Percentiles rank a stretch among this genome's conserved stretches.
phyloP scores from a whole-genome alignment of 1,284 basidiomycete genomes.

The Ustilago hordei region DNA sequence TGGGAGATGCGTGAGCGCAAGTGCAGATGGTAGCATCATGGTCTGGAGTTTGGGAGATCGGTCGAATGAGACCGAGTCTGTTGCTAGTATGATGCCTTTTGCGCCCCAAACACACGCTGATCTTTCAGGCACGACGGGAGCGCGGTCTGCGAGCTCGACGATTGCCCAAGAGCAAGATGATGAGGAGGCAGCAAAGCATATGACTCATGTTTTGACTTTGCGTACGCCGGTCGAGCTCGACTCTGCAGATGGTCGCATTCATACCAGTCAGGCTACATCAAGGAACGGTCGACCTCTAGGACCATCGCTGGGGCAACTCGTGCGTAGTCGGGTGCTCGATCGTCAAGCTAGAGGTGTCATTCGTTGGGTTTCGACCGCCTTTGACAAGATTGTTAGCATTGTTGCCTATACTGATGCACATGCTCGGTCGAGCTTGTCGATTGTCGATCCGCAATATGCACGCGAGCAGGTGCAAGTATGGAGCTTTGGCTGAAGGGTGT shows the following conservation, averaged over 20 bases:
- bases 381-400: conserved; percentile 57
- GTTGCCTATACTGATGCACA: conserved; percentile 13
- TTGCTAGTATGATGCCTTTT: conserved; percentile 30
- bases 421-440: background rate
- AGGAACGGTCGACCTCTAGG: background rate
- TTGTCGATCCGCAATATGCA: background rate
- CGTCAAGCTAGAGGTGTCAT: conserved; percentile 24
- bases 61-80: conserved; percentile 38
- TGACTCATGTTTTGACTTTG: conserved; percentile 42
- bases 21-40: conserved; percentile 66
- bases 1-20: conserved; percentile 62
- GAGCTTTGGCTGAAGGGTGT: conserved; percentile 37
- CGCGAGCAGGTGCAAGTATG: conserved; percentile 53
- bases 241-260: background rate
- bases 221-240: conserved; percentile 15
- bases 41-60: conserved; percentile 62
- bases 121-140: background rate
- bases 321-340: conserved; percentile 24
- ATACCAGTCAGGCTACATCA: background rate
- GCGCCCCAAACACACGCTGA: background rate
- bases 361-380: conserved; percentile 45
- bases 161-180: conserved; percentile 21
- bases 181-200: conserved; percentile 18
- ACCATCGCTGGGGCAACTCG: conserved; percentile 23
- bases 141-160: conserved; percentile 18